Base-by-base conservation (phyloP, 2,329 filamentous ascomycete species). In the Nemania sp. region DNA sequence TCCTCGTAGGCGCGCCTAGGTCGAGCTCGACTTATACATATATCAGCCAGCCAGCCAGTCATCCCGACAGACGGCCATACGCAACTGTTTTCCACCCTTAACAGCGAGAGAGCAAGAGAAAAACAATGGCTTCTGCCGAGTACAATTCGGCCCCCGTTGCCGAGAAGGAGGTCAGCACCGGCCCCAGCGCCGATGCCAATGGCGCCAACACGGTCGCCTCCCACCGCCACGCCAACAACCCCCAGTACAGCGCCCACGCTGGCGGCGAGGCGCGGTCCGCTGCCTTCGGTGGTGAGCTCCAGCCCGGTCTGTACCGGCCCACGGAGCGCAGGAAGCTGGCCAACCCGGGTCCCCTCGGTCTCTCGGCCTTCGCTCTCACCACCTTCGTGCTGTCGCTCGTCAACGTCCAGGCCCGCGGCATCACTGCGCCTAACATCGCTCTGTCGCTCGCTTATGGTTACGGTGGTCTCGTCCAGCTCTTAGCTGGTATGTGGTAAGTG, bases 401-500 rank as follows among this genome's bases (percentile, higher is more conserved):
- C 74, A 93, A 93, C 75, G 78, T 90, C 72, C 77, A 82, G 48
- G 75, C 85, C 2, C 80, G 84, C 11, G 79, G 77, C 52, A 76
- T 91, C 50, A 72, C 72, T 1, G 70, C 68, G 2, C 85, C 88
- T 41, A 88, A 84, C 68, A 80, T 93, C 50, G 84, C 87, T 39
- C 78, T 91, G 8, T 81, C 83, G 11, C 73, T 87, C 14, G 88
- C 88, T 5, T 86, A 87, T 63, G 89, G 81, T 20, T 92, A 92
- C 69, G 89, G 89, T 65, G 89, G 89, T 64, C 77, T 91, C 14
- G 83, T 92, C 36, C 90, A 94, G 76, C 78, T 93, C 45, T 76
- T 90, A 19, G 87, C 89, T 61, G 90, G 90, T 76, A 94, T 93
- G 90, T 94, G 90, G 90, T 91, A 80, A 72, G 82, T 78, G 30